phyloP scores from a whole-genome alignment of 176 grass and related monocot genomes.

The Leersia perrieri region DNA sequence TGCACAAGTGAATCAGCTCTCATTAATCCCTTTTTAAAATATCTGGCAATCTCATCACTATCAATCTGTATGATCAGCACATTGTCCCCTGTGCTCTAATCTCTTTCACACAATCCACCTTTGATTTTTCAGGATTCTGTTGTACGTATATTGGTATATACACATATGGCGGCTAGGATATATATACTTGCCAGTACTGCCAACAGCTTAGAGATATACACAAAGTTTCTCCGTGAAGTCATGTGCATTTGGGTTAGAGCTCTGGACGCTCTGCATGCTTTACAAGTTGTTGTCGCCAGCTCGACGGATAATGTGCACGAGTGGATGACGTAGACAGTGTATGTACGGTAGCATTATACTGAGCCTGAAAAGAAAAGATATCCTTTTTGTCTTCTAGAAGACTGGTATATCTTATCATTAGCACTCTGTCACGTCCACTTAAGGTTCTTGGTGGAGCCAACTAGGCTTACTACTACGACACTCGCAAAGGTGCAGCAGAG shows the following conservation, averaged over 20 bases:
- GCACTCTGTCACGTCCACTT: conserved; percentile 6
- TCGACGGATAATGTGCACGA: background rate
- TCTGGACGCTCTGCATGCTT: background rate
- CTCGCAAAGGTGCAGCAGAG: background rate
- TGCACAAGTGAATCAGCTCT: conserved; percentile 1
- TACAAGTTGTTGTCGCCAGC: conserved; percentile 13
- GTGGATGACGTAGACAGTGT: background rate
- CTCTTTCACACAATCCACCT: background rate
- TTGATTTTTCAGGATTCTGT: background rate
- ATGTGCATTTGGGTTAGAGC: background rate
- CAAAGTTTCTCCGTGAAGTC: background rate
- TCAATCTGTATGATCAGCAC: background rate
- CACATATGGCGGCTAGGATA: background rate
- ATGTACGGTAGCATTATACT: background rate
- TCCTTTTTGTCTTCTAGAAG: conserved; percentile 26
- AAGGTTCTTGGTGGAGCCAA: background rate
- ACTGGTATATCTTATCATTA: conserved; percentile 16
- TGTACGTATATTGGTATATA: background rate
- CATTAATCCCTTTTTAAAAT: background rate
- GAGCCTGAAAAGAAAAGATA: background rate
- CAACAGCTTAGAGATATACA: background rate
- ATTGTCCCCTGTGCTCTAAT: background rate
- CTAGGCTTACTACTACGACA: background rate
- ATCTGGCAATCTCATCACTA: conserved; percentile 13
- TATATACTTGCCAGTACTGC: background rate